phyloP scores from a whole-genome alignment of 2,329 filamentous ascomycete species.

The Phialophora tarda region DNA sequence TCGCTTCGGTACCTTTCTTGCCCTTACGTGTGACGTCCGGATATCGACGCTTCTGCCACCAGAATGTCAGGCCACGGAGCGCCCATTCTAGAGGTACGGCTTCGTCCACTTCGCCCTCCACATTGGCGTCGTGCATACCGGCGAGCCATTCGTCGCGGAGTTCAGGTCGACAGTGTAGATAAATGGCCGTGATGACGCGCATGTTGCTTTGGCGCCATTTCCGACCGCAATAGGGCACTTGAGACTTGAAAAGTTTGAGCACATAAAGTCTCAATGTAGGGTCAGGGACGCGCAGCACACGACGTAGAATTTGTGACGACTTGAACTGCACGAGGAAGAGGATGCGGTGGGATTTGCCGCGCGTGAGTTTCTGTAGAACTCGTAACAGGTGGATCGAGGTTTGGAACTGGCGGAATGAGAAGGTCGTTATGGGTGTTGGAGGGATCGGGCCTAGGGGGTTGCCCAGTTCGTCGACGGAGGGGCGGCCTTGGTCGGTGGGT shows the following conservation, averaged over 20 bases:
- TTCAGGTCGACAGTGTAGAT: conserved; percentile 90
- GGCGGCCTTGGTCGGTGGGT: conserved; percentile 36
- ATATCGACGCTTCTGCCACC: conserved; percentile 86
- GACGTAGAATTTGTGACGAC: conserved; percentile 87
- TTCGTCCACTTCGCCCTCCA: conserved; percentile 93
- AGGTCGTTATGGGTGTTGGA: conserved; percentile 79
- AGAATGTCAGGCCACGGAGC: conserved; percentile 85
- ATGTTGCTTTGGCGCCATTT: conserved; percentile 99
- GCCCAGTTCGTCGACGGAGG: conserved; percentile 83
- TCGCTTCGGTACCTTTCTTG: conserved; percentile 16
- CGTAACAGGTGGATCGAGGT: conserved; percentile 93
- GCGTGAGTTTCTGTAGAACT: conserved; percentile 96
- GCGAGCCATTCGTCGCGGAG: conserved; percentile 74
- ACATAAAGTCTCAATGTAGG: conserved; percentile 88
- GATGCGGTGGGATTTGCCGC: conserved; percentile 92
- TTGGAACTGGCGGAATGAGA: conserved; percentile 94
- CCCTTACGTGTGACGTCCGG: conserved; percentile 73
- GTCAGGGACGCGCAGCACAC: conserved; percentile 88
- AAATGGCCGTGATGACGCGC: conserved; percentile 97
- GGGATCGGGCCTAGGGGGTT: conserved; percentile 73
- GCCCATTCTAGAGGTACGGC: conserved; percentile 91
- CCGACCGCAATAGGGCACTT: conserved; percentile 95
- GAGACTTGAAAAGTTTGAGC: conserved; percentile 96
- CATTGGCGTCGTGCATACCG: conserved; percentile 63
- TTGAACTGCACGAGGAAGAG: conserved; percentile 95